Percentiles rank a stretch among this genome's conserved stretches.
These are phyloP conservation scores for Xanthoparmelia taractica DNA, from an alignment of 495 filamentous ascomycete genomes.

Conservation along the genomic window DNA sequence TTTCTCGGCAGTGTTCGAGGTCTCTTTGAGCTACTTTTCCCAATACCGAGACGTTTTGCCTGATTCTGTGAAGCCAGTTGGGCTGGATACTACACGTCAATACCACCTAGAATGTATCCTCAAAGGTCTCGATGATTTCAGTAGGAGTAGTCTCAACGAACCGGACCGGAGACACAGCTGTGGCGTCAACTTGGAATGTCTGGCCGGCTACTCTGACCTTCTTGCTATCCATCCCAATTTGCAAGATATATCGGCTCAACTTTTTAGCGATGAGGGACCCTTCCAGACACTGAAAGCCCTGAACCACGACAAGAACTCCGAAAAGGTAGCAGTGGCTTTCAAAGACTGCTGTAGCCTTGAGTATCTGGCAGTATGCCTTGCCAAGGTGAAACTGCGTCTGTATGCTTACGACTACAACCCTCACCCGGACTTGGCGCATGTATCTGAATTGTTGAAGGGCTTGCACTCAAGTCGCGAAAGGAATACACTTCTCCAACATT, in stretches of 20 bases:
- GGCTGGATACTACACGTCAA: conserved; percentile 7
- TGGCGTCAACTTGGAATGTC: conserved; percentile 13
- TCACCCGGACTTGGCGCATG: conserved; percentile 2
- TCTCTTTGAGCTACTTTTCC: not conserved
- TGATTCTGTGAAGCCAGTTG: not conserved
- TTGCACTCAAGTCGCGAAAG: conserved; percentile 2
- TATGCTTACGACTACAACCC: not conserved
- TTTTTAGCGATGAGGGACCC: conserved; percentile 4
- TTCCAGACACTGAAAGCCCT: not conserved
- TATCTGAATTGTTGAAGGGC: not conserved
- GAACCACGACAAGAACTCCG: not conserved
- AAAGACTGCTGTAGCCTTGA: conserved; percentile 8
- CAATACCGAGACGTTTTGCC: not conserved
- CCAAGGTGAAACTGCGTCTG: conserved; percentile 11
- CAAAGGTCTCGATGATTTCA: not conserved
- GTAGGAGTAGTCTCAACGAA: not conserved
- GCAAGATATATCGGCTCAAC: not conserved
- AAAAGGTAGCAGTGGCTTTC: not conserved
- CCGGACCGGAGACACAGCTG: conserved; percentile 2
- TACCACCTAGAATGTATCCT: conserved; percentile 16
- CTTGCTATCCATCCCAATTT: conserved; percentile 11
- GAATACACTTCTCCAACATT: not conserved
- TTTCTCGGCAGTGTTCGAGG: conserved; percentile 2
- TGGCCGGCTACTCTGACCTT: conserved; percentile 17
- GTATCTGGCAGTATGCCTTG: conserved; percentile 14